A percentile compares a stretch with the other conserved stretches of the same genome.
phyloP scores from a whole-genome alignment of 2,329 filamentous ascomycete genomes.

The Talaromyces verruculosus region DNA sequence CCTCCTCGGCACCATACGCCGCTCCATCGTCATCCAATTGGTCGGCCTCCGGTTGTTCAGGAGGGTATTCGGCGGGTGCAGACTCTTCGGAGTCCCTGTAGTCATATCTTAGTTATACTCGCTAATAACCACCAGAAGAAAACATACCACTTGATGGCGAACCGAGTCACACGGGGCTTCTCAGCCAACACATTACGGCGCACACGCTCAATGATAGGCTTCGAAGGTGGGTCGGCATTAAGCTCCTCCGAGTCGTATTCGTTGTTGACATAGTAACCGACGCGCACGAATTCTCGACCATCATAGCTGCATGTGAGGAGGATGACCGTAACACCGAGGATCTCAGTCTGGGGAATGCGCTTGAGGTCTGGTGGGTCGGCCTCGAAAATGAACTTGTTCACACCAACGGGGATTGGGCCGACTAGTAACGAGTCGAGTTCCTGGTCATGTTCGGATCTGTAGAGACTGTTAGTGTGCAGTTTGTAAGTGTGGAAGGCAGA shows the following conservation, averaged over 20 bases:
- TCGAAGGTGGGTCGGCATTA: constrained; percentile 81
- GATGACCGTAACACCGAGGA: constrained; percentile 95
- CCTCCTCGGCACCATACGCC: constrained; percentile 87
- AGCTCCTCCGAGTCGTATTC: constrained; percentile 95
- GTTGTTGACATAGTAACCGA: constrained; percentile 99
- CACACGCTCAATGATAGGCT: constrained; percentile 90
- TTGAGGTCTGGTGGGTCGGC: constrained; percentile 87
- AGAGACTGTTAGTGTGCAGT: constrained; percentile 26
- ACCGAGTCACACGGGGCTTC: constrained; percentile 95
- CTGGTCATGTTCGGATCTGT: constrained; percentile 91
- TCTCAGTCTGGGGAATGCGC: constrained; percentile 90
- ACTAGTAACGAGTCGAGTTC: constrained; percentile 96
- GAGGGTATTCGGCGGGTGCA: constrained; percentile 91
- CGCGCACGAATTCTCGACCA: constrained; percentile 91
- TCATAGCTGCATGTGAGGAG: constrained; percentile 96
- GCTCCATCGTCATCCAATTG: constrained; percentile 76
- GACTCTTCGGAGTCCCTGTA: constrained; percentile 94
- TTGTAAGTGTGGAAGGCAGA: constrained; percentile 17
- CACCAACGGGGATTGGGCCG: constrained; percentile 92
- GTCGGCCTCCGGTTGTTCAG: constrained; percentile 96
- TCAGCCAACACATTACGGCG: constrained; percentile 89
- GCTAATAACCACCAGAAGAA: not conserved
- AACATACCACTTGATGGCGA: constrained; percentile 94
- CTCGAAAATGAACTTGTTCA: constrained; percentile 99
- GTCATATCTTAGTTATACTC: not conserved